phyloP scores from a whole-genome alignment of 2,329 filamentous ascomycete species.

The Parastagonospora avenae region DNA sequence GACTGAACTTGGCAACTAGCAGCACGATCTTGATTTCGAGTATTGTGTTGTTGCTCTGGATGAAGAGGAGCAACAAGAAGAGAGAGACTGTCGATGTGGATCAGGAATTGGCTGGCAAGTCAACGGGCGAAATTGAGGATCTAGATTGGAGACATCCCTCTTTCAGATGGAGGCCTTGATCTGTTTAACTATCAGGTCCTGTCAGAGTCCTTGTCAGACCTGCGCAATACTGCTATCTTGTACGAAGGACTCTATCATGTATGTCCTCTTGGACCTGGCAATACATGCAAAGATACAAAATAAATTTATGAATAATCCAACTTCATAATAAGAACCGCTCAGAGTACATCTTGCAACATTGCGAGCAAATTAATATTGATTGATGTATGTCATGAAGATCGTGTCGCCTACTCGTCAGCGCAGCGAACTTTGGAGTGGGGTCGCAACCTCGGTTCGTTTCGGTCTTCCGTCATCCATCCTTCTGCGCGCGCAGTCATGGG shows the following conservation, averaged over 20 bases:
- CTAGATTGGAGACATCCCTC: constrained; percentile 60
- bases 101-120: constrained; percentile 59
- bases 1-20: constrained; percentile 69
- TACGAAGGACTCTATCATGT: too few species aligned
- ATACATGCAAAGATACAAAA: too few species aligned
- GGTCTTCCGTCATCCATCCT: constrained; percentile 15
- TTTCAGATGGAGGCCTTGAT: constrained; percentile 63
- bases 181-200: neutral
- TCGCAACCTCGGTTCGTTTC: constrained; percentile 15
- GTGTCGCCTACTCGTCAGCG: neutral
- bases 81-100: constrained; percentile 62
- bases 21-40: constrained; percentile 60
- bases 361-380: too few species aligned
- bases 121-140: constrained; percentile 35
- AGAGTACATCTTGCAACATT: too few species aligned
- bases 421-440: constrained; percentile 1
- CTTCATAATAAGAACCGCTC: too few species aligned
- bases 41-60: constrained; percentile 62
- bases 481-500: constrained; percentile 5
- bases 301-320: too few species aligned
- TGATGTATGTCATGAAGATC: too few species aligned
- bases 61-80: constrained; percentile 65
- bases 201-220: neutral
- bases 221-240: too few species aligned
- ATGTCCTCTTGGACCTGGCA: too few species aligned